phyloP scores from a whole-genome alignment of 140 eudicot species.

The Cichorium intybus region DNA sequence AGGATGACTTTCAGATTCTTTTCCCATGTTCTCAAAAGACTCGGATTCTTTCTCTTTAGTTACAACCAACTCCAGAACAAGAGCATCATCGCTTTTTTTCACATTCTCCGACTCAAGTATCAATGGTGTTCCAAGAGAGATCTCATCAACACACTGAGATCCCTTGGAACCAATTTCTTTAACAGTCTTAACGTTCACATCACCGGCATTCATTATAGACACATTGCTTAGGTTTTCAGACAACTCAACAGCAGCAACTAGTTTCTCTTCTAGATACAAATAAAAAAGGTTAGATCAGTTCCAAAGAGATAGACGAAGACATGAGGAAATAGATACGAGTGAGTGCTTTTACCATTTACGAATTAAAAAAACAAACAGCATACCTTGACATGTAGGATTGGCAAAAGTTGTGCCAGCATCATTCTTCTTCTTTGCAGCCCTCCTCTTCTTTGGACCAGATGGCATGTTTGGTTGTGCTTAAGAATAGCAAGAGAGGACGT shows the following conservation, averaged over 20 bases:
- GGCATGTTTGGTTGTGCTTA: neutral
- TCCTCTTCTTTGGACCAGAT: neutral
- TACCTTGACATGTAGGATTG: neutral
- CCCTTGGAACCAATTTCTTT: no score
- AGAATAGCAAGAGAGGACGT: neutral
- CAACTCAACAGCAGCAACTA: neutral
- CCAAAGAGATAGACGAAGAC: neutral
- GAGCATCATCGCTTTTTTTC: neutral
- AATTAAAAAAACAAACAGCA: neutral
- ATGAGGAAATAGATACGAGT: neutral
- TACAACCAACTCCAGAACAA: neutral
- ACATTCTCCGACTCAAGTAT: neutral
- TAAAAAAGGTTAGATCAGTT: neutral
- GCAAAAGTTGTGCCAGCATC: neutral
- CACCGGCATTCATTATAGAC: neutral
- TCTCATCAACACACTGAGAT: neutral
- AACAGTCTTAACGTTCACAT: neutral
- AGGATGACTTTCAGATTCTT: neutral
- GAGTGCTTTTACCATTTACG: neutral
- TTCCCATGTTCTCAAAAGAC: neutral
- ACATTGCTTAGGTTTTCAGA: neutral
- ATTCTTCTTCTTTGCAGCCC: neutral
- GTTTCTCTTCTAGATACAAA: constrained; percentile 1
- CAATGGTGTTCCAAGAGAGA: neutral
- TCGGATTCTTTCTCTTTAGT: neutral